phyloP scores from a whole-genome alignment of 352 stramenopile species.

The Pythium myriotylum region DNA sequence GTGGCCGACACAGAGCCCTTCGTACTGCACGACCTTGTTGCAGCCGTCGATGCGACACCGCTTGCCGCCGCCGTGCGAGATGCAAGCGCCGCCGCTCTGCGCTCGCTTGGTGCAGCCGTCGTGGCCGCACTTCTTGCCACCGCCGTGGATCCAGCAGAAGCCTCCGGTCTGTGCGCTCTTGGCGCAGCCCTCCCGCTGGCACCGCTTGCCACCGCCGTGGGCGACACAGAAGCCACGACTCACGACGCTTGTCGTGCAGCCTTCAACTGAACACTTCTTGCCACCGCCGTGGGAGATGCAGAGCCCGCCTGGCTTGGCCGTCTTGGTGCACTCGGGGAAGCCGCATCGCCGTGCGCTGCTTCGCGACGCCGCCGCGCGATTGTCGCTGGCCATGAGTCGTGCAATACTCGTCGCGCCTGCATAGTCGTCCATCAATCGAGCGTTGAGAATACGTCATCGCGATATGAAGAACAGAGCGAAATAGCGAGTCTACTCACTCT shows the following conservation, averaged over 20 bases:
- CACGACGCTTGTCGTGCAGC: constrained; percentile 55
- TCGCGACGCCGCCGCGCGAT: not conserved
- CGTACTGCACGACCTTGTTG: constrained; percentile 71
- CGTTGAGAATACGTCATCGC: not conserved
- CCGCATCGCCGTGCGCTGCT: constrained; percentile 33
- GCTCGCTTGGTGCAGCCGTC: constrained; percentile 46
- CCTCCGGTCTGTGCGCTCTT: constrained; percentile 60
- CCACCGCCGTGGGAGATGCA: constrained; percentile 59
- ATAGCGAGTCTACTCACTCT: not conserved
- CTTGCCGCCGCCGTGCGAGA: constrained; percentile 48
- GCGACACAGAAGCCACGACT: constrained; percentile 64
- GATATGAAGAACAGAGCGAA: not conserved
- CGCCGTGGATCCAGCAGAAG: constrained; percentile 58
- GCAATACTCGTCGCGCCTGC: constrained; percentile 12
- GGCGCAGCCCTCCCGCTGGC: constrained; percentile 44
- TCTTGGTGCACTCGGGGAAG: constrained; percentile 50
- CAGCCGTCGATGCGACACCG: constrained; percentile 50
- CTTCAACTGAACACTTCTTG: constrained; percentile 54
- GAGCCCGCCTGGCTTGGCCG: constrained; percentile 51
- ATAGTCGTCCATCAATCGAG: constrained; percentile 5
- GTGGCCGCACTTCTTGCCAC: constrained; percentile 46
- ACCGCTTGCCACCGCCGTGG: constrained; percentile 66
- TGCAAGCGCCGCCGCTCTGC: constrained; percentile 47
- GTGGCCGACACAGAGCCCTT: constrained; percentile 57
- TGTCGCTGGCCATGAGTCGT: not conserved